phyloP scores from a whole-genome alignment of 169 alveolate genomes.

The Theileria equi region DNA sequence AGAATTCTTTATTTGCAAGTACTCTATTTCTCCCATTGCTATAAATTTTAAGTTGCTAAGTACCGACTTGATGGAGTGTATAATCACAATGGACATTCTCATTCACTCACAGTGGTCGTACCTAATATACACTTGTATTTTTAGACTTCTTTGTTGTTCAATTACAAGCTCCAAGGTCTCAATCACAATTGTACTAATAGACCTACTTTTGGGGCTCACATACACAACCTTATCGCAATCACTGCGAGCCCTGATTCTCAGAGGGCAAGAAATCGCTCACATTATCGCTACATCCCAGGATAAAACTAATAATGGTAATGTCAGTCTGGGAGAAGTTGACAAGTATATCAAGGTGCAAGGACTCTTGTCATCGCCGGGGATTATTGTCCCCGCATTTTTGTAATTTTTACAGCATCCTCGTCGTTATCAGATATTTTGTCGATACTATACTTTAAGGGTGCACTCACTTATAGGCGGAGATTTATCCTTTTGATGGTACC shows the following conservation, averaged over 20 bases:
- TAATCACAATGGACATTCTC: conserved; percentile 22
- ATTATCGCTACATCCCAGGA: conserved; percentile 25
- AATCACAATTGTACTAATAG: conserved; percentile 28
- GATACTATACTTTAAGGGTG: no score
- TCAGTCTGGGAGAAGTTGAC: conserved; percentile 57
- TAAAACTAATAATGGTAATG: conserved; percentile 11
- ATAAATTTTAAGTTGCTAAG: conserved; percentile 31
- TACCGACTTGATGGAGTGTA: conserved; percentile 23
- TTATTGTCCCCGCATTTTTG: conserved; percentile 34
- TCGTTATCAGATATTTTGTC: no score
- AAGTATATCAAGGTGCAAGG: conserved; percentile 51
- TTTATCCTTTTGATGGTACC: no score
- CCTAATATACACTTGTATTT: conserved; percentile 6
- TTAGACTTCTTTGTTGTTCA: conserved; percentile 45
- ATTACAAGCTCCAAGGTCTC: conserved; percentile 37
- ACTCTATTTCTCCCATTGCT: conserved; percentile 34
- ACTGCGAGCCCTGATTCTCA: conserved; percentile 43
- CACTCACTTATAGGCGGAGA: no score
- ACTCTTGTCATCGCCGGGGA: conserved; percentile 59
- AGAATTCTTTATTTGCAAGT: conserved; percentile 31
- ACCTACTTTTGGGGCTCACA: conserved; percentile 20
- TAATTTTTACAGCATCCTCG: conserved; percentile 7
- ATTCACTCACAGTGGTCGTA: conserved; percentile 59
- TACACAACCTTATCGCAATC: conserved; percentile 44
- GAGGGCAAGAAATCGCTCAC: conserved; percentile 52